These are phyloP conservation scores for Fusarium fujikuroi DNA, from an alignment of 2,329 filamentous ascomycete species.

Conservation along the genomic window DNA sequence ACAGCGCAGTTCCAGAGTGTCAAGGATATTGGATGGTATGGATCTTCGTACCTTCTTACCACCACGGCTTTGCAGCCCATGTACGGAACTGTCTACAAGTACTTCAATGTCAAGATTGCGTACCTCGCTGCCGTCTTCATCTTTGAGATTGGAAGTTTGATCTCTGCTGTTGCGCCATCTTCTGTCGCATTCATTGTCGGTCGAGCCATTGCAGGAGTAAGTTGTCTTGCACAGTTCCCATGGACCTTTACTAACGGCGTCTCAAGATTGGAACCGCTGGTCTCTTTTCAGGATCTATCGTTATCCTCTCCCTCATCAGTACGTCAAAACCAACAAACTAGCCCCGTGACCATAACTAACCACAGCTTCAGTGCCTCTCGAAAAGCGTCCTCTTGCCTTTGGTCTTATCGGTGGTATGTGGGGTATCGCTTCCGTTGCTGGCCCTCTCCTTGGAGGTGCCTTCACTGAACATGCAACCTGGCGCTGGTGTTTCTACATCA, in stretches of 20 bases:
- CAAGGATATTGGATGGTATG: slow-evolving; percentile 64
- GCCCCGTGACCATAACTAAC: neutral
- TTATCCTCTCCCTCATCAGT: slow-evolving; percentile 58
- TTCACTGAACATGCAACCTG: slow-evolving; percentile 62
- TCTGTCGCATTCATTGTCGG: slow-evolving; percentile 63
- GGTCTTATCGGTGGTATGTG: slow-evolving; percentile 66
- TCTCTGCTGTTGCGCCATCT: slow-evolving; percentile 57
- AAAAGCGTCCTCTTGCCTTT: slow-evolving; percentile 64
- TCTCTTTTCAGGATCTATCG: slow-evolving; percentile 61
- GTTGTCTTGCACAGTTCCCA: neutral
- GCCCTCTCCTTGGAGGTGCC: slow-evolving; percentile 61
- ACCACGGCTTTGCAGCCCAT: slow-evolving; percentile 61
- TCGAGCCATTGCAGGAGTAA: slow-evolving; percentile 60
- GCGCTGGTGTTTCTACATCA: slow-evolving; percentile 64
- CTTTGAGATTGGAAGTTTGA: slow-evolving; percentile 57
- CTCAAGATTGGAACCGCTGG: slow-evolving; percentile 60
- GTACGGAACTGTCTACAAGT: slow-evolving; percentile 62
- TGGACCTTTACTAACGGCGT: slow-evolving; percentile 7
- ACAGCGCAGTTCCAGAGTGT: slow-evolving; percentile 57
- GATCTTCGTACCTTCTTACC: slow-evolving; percentile 60
- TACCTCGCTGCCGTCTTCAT: slow-evolving; percentile 57
- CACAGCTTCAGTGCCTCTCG: slow-evolving; percentile 57
- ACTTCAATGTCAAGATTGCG: slow-evolving; percentile 60
- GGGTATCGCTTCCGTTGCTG: slow-evolving; percentile 64
- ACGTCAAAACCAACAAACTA: slow-evolving; percentile 8